Conservation (phyloP, 768 basidiomycete species). For the Suillus plorans region DNA sequence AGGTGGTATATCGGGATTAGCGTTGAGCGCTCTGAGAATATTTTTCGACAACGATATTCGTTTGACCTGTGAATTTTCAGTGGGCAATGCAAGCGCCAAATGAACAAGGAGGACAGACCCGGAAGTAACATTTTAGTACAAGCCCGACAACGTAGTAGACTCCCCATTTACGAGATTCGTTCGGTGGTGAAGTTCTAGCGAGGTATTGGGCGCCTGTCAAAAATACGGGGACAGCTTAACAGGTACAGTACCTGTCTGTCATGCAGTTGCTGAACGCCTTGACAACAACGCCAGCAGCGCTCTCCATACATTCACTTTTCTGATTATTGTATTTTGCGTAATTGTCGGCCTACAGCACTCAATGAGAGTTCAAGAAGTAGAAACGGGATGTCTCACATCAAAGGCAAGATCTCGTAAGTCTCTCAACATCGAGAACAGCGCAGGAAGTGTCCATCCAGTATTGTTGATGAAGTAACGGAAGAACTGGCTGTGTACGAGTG, state of each 20-base stretch:
- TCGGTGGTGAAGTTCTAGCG: slow-evolving; percentile 61
- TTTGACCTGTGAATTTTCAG: slow-evolving; percentile 59
- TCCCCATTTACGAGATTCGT: slow-evolving; percentile 84
- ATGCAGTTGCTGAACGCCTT: slow-evolving; percentile 91
- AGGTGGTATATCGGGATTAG: slow-evolving; percentile 82
- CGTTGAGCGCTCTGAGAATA: slow-evolving; percentile 84
- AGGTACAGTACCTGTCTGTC: slow-evolving; percentile 62
- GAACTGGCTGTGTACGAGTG: slow-evolving; percentile 52
- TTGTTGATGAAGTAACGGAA: slow-evolving; percentile 78
- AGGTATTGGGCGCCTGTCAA: not conserved
- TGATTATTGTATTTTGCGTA: slow-evolving; percentile 57
- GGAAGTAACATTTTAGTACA: slow-evolving; percentile 93
- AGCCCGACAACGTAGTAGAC: slow-evolving; percentile 91
- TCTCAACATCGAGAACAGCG: slow-evolving; percentile 75
- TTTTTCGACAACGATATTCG: slow-evolving; percentile 91
- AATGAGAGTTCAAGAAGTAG: not conserved
- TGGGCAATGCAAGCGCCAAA: slow-evolving; percentile 3
- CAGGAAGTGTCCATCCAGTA: slow-evolving; percentile 84
- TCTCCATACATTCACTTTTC: slow-evolving; percentile 74
- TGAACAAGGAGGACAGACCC: slow-evolving; percentile 46
- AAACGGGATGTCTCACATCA: slow-evolving; percentile 52
- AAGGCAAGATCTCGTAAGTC: slow-evolving; percentile 85
- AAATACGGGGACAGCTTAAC: not conserved
- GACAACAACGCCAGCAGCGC: slow-evolving; percentile 81
- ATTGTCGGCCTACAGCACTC: slow-evolving; percentile 51